Evolutionary conservation across 495 filamentous ascomycete species (phyloP).

Genomic region (Extremus antarcticus): DNA sequence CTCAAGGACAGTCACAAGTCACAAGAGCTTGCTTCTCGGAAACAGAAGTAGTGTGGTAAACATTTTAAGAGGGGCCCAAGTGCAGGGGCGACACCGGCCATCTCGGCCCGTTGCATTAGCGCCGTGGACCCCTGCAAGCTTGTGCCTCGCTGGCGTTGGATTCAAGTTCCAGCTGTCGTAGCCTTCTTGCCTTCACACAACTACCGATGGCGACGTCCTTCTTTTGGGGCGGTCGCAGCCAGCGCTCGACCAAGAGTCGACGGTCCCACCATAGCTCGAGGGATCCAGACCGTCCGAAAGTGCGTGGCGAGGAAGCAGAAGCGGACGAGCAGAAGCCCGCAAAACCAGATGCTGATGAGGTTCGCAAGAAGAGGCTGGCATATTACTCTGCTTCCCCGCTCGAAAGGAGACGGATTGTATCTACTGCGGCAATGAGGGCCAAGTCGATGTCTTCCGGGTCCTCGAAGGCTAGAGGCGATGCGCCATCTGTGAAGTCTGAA

Average conservation of each 20-base stretch:
- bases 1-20: no score
- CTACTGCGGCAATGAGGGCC: not conserved
- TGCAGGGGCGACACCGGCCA: no score
- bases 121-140: no score
- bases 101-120: no score
- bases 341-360: conserved; percentile 13
- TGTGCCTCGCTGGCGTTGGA: no score
- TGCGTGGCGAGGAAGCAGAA: not conserved
- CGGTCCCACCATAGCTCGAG: not conserved
- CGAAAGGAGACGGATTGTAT: not conserved
- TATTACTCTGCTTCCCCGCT: conserved; percentile 1
- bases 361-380: conserved; percentile 1
- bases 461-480: not conserved
- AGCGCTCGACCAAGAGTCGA: not conserved
- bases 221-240: not conserved
- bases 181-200: no score
- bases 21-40: no score
- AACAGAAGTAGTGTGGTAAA: no score
- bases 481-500: not conserved
- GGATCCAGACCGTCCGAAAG: not conserved
- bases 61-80: no score
- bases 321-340: not conserved
- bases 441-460: not conserved
- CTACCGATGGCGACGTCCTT: not conserved
- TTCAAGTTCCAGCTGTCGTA: no score